Evolutionary conservation across 768 basidiomycete genomes (phyloP), one percentile per base, ranked within the genome.

Genomic region (Kwoniella mangroviensis): DNA sequence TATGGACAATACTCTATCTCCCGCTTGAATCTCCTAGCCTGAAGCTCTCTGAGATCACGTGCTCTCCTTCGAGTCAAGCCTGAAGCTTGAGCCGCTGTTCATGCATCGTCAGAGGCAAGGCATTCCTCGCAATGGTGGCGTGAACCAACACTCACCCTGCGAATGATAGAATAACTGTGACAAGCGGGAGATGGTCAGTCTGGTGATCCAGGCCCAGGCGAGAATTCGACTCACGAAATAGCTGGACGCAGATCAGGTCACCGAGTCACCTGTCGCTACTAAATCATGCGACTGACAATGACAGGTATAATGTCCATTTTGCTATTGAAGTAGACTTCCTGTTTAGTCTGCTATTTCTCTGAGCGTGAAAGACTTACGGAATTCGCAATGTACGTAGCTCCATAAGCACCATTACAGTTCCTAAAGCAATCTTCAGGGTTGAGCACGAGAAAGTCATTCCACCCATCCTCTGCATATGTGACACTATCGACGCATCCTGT

Each of bases 341-440:
- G 10, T 13, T 5, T 5, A 57, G 56, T 34, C 15, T n/a, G 13
- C 12, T 17, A 34, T 26, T 15, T 40, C 26, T 22, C n/a, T 34
- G 24, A 26, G 24, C 5, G 56, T 26, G 28, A n/a, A 41, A 58
- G 6, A 60, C 42, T 60, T 43, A 60, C 58, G 11, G 58, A n/a
- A 43, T 41, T 42, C 4, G n/a, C 58, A n/a, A 42, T 10, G 12
- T n/a, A 60, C 6, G 58, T 60, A 6, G 22, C 58, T n/a, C 11
- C n/a, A 43, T 60, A 60, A 41, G 58, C 58, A 60, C 58, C 58
- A n/a, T 42, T 60, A 43, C 58, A 60, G 22, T 60, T 60, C 19
- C 41, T 60, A 60, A 60, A 60, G 21, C 58, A 60, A 60, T 60
- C 42, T 42, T 60, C n/a, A 43, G 58, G 58, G 1, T 60, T 43